A percentile compares a stretch with the other conserved stretches of the same genome.
phyloP scores from a whole-genome alignment of 306 rosid species.

The Castanospermum australe region DNA sequence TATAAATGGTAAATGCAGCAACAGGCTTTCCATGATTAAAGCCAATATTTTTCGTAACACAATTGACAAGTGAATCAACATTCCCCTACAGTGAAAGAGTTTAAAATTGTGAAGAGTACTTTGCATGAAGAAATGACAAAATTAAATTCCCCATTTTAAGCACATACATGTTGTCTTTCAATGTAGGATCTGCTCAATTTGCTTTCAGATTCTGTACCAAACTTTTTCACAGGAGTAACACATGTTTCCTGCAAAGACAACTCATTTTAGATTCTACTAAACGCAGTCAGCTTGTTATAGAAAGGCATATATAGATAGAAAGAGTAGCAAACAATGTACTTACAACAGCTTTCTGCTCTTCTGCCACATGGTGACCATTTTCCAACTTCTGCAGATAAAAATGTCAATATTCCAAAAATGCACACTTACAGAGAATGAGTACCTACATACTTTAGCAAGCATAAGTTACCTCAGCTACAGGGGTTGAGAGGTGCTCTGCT shows the following conservation, averaged over 20 bases:
- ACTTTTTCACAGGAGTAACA: slow-evolving; percentile 61
- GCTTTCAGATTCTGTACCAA: slow-evolving; percentile 66
- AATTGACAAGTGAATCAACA: slow-evolving; percentile 78
- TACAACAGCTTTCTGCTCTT: slow-evolving; percentile 56
- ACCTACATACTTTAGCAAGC: slow-evolving; percentile 3
- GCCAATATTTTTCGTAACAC: slow-evolving; percentile 75
- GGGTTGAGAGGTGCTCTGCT: slow-evolving; percentile 53
- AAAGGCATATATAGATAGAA: not conserved
- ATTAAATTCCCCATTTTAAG: not conserved
- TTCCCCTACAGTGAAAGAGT: slow-evolving; percentile 59
- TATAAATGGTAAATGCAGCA: slow-evolving; percentile 82
- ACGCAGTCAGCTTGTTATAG: not conserved
- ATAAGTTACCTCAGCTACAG: slow-evolving; percentile 42
- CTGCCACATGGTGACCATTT: slow-evolving; percentile 63
- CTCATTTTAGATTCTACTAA: slow-evolving; percentile 16
- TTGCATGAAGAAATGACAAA: slow-evolving; percentile 9
- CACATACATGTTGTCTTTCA: slow-evolving; percentile 77
- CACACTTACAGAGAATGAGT: not conserved
- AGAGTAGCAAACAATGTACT: not conserved
- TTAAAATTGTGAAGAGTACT: slow-evolving; percentile 8
- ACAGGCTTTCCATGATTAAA: slow-evolving; percentile 77
- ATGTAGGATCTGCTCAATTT: slow-evolving; percentile 62
- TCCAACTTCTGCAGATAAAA: slow-evolving; percentile 53
- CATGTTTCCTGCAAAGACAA: slow-evolving; percentile 50
- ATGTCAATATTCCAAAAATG: not conserved